Evolutionary conservation across 768 basidiomycete species (phyloP).

Genomic region (Tulasnella sp.): DNA sequence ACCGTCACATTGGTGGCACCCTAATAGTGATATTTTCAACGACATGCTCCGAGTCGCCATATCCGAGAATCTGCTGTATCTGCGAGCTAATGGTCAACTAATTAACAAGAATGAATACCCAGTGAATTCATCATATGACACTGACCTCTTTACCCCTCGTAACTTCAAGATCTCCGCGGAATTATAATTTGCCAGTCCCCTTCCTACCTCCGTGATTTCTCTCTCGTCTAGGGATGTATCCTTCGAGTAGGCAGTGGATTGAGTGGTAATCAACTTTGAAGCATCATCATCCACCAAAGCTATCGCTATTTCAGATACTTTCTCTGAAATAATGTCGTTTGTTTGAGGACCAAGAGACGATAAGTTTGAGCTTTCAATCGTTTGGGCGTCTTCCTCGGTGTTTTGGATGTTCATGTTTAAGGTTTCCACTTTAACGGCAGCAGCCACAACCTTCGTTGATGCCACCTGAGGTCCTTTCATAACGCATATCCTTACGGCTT

Average conservation of each 20-base stretch:
- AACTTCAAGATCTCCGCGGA: conserved; percentile 79
- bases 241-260: conserved; percentile 14
- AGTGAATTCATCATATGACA: conserved; percentile 3
- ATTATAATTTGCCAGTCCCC: conserved; percentile 93
- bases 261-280: conserved; percentile 18
- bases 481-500: conserved; percentile 74
- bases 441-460: background rate
- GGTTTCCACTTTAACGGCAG: background rate
- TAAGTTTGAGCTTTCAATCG: background rate
- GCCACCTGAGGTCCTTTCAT: conserved; percentile 10
- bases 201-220: conserved; percentile 80
- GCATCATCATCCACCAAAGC: conserved; percentile 36
- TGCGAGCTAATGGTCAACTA: conserved; percentile 43
- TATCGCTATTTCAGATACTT: too few relatives aligned
- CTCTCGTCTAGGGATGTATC: conserved; percentile 31
- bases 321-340: conserved; percentile 32
- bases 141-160: conserved; percentile 83
- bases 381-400: background rate
- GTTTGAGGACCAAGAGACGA: conserved; percentile 19
- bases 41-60: conserved; percentile 93
- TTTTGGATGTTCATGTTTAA: too few relatives aligned
- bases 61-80: conserved; percentile 69
- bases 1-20: too few relatives aligned
- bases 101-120: conserved; percentile 16
- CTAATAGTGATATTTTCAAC: conserved; percentile 88